phyloP scores from a whole-genome alignment of 352 stramenopile species.

The Phytophthora multivora region DNA sequence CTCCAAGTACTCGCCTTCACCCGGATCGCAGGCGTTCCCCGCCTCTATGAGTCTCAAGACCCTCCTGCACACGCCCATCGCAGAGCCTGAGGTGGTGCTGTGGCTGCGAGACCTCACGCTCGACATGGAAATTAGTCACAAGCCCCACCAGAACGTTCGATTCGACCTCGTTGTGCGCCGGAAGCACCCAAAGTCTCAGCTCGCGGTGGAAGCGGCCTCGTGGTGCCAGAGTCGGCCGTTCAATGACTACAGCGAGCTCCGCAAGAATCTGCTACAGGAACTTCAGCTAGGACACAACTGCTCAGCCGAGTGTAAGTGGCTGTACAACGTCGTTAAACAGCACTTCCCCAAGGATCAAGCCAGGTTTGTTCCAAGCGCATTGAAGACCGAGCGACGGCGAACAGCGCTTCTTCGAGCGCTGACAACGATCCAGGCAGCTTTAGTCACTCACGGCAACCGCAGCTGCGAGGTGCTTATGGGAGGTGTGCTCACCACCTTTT shows the following conservation, averaged over 20 bases:
- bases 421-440: conserved; percentile 40
- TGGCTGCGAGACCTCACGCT: conserved; percentile 29
- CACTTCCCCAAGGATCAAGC: conserved; percentile 47
- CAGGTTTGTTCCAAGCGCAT: conserved; percentile 14
- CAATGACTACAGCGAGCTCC: conserved; percentile 33
- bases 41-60: conserved; percentile 19
- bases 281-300: conserved; percentile 45
- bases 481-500: conserved; percentile 36
- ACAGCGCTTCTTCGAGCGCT: conserved; percentile 33
- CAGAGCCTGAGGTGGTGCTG: conserved; percentile 28
- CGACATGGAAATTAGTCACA: conserved; percentile 25
- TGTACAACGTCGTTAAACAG: conserved; percentile 45
- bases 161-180: conserved; percentile 28
- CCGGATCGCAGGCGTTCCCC: conserved; percentile 17
- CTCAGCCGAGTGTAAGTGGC: conserved; percentile 47
- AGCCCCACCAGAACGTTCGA: conserved; percentile 9
- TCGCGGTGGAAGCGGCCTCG: conserved; percentile 12
- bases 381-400: conserved; percentile 28
- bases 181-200: conserved; percentile 10
- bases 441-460: conserved; percentile 44
- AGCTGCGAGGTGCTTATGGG: conserved; percentile 43
- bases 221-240: conserved; percentile 38
- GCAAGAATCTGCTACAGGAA: conserved; percentile 41
- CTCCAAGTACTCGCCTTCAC: background rate
- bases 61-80: conserved; percentile 19